phyloP scores from a whole-genome alignment of 2,329 filamentous ascomycete species.

The Penicillium sp. region DNA sequence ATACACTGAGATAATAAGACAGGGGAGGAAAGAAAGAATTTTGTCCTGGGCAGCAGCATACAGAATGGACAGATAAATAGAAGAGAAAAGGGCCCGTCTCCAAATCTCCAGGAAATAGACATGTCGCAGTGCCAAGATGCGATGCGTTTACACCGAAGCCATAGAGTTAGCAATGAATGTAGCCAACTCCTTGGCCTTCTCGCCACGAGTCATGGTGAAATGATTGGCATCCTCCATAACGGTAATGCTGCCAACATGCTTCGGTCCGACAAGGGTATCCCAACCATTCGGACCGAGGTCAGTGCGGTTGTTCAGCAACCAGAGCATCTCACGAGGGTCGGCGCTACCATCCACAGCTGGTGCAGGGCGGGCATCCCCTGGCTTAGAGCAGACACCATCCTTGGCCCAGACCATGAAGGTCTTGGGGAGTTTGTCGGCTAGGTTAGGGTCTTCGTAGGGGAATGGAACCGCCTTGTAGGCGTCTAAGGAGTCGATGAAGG shows the following conservation, averaged over 20 bases:
- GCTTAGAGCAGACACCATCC: slow-evolving; percentile 49
- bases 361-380: slow-evolving; percentile 42
- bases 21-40: neutral
- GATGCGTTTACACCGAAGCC: slow-evolving; percentile 16
- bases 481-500: slow-evolving; percentile 50
- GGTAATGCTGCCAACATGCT: slow-evolving; percentile 37
- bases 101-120: neutral
- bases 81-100: neutral
- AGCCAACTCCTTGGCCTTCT: slow-evolving; percentile 33
- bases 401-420: slow-evolving; percentile 51
- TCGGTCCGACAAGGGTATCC: slow-evolving; percentile 45
- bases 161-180: slow-evolving; percentile 31
- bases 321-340: slow-evolving; percentile 51
- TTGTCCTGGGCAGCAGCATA: neutral
- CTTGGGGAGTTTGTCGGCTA: slow-evolving; percentile 41
- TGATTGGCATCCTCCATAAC: slow-evolving; percentile 38
- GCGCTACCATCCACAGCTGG: slow-evolving; percentile 40
- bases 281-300: slow-evolving; percentile 52
- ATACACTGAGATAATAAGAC: slow-evolving; percentile 7
- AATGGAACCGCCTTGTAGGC: slow-evolving; percentile 43
- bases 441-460: slow-evolving; percentile 30
- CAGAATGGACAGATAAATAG: neutral
- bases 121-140: slow-evolving; percentile 1
- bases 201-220: slow-evolving; percentile 36
- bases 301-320: slow-evolving; percentile 49